phyloP scores from a whole-genome alignment of 768 basidiomycete species.

The Peribolospora kevripleyi region DNA sequence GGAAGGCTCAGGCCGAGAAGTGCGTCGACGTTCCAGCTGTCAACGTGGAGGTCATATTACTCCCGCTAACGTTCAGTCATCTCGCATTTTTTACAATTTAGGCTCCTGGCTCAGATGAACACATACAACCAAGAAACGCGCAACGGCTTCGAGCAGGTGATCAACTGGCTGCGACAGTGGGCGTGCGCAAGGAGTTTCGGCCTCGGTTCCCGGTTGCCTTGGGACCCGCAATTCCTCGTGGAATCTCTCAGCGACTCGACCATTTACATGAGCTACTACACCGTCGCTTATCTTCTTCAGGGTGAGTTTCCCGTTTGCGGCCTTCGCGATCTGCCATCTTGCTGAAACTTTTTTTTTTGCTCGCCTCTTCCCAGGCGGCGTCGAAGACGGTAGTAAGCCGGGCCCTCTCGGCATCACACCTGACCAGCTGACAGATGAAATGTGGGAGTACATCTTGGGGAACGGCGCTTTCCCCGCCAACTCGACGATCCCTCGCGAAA shows the following conservation, averaged over 20 bases:
- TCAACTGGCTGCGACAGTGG: constrained; percentile 95
- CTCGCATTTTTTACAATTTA: constrained; percentile 16
- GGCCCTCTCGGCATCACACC: constrained; percentile 66
- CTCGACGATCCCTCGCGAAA: constrained; percentile 43
- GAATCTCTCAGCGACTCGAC: constrained; percentile 94
- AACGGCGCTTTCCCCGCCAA: constrained; percentile 22
- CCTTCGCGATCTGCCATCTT: background rate
- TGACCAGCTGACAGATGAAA: constrained; percentile 88
- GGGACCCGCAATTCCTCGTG: constrained; percentile 89
- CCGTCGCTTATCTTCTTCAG: constrained; percentile 71
- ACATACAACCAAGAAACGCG: constrained; percentile 78
- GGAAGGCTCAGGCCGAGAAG: constrained; percentile 69
- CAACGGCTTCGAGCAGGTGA: constrained; percentile 66
- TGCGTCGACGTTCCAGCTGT: constrained; percentile 21
- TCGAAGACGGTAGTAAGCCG: constrained; percentile 38
- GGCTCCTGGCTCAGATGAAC: constrained; percentile 62
- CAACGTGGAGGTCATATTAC: background rate
- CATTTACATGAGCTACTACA: constrained; percentile 97
- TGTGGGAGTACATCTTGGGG: constrained; percentile 85
- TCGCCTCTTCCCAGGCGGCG: background rate
- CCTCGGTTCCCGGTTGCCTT: constrained; percentile 79
- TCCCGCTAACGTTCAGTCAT: background rate
- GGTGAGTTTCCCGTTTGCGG: constrained; percentile 26
- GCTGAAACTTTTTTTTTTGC: background rate
- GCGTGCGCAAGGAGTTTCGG: constrained; percentile 97